Evolutionary conservation across 305 asterid species (phyloP).

Genomic region (Solanum hybrid): DNA sequence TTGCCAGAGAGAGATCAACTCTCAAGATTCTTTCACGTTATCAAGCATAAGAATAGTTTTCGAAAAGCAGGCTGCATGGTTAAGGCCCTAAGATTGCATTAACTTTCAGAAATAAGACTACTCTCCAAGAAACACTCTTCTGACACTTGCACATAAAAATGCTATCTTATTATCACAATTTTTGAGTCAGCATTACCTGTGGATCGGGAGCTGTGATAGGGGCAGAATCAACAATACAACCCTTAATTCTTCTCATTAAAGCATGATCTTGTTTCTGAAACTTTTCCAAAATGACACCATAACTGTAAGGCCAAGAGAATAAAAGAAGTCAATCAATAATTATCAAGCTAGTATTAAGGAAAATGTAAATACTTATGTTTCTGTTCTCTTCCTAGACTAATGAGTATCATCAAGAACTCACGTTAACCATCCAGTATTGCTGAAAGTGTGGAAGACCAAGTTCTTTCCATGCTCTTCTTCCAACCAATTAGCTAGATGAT

Average conservation of each 20-base stretch:
- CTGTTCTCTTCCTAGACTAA: neutral
- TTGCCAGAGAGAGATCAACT: constrained; percentile 35
- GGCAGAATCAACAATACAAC: constrained; percentile 87
- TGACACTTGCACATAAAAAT: neutral
- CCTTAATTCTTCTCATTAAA: constrained; percentile 55
- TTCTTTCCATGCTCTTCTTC: constrained; percentile 77
- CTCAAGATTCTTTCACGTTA: neutral
- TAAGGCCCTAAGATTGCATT: neutral
- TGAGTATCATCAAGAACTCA: constrained; percentile 26
- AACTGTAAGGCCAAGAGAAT: constrained; percentile 32
- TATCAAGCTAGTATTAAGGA: neutral
- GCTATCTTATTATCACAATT: neutral
- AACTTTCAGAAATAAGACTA: neutral
- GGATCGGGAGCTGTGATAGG: constrained; percentile 87
- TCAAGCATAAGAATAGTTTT: neutral
- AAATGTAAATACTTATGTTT: neutral
- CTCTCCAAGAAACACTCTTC: neutral
- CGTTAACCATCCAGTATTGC: constrained; percentile 96
- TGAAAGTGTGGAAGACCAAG: constrained; percentile 86
- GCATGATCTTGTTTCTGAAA: constrained; percentile 50
- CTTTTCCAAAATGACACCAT: constrained; percentile 85
- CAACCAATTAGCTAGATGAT: constrained; percentile 87
- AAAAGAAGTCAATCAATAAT: constrained; percentile 9
- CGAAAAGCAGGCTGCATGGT: neutral
- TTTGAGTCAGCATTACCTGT: constrained; percentile 41